Evolutionary conservation across 2,329 filamentous ascomycete genomes (phyloP).

Genomic region (Leptodontidium sp.): DNA sequence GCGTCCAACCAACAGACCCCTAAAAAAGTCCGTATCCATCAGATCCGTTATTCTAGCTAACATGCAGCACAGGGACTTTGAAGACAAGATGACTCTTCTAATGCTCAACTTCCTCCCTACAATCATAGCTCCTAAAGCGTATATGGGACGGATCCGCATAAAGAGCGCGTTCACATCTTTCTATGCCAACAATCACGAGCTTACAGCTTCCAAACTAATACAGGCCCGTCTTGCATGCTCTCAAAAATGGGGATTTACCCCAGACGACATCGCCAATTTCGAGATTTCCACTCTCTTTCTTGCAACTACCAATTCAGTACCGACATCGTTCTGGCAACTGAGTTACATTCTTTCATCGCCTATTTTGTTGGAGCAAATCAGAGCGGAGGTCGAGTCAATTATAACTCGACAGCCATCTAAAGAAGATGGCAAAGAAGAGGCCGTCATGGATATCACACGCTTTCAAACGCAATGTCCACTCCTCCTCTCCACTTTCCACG

Average conservation of each 20-base stretch:
- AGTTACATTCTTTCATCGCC: slow-evolving; percentile 47
- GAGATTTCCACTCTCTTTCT: slow-evolving; percentile 48
- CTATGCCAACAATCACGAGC: slow-evolving; percentile 45
- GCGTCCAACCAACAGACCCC: neutral
- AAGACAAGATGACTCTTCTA: slow-evolving; percentile 44
- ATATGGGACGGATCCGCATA: slow-evolving; percentile 49
- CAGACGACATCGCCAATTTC: slow-evolving; percentile 46
- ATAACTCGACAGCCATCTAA: slow-evolving; percentile 13
- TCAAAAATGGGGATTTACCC: slow-evolving; percentile 45
- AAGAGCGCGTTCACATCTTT: slow-evolving; percentile 46
- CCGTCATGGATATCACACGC: slow-evolving; percentile 34
- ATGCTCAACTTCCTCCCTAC: slow-evolving; percentile 47
- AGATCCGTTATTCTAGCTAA: slow-evolving; percentile 7
- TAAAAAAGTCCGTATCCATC: neutral
- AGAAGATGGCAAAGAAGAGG: slow-evolving; percentile 25
- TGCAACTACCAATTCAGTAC: slow-evolving; percentile 50
- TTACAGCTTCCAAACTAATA: slow-evolving; percentile 41
- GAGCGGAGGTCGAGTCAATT: slow-evolving; percentile 45
- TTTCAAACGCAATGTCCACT: slow-evolving; percentile 53
- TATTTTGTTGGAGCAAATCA: slow-evolving; percentile 43
- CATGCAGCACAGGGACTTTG: slow-evolving; percentile 41
- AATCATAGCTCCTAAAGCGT: slow-evolving; percentile 47
- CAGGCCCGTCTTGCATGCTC: slow-evolving; percentile 45
- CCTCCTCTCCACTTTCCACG: slow-evolving; percentile 55
- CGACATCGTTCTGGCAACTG: slow-evolving; percentile 52